Evolutionary conservation across 345 rosid genomes (phyloP).

Genomic region (Eucalyptus polyanthemos): DNA sequence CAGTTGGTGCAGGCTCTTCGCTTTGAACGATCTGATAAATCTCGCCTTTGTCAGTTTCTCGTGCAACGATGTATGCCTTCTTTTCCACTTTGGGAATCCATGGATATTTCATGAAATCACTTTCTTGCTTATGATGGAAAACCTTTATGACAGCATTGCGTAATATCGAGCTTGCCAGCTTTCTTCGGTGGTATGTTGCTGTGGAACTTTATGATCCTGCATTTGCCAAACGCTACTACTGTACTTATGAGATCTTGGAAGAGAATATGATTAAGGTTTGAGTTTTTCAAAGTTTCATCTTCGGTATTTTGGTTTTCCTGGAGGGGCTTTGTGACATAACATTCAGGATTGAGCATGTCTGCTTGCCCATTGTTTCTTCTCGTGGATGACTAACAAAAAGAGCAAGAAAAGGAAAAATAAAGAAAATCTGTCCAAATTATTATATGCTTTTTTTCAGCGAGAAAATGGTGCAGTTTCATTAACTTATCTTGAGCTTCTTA

Average conservation of each 20-base stretch:
- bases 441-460: neutral
- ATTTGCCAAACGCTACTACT: conserved; percentile 68
- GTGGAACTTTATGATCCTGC: conserved; percentile 88
- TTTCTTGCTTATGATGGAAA: conserved; percentile 4
- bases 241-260: conserved; percentile 68
- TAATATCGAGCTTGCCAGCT: conserved; percentile 90
- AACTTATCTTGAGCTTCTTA: neutral
- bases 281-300: neutral
- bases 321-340: neutral
- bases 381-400: neutral
- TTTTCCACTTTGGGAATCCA: neutral
- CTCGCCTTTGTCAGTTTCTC: conserved; percentile 88
- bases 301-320: neutral
- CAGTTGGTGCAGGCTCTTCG: conserved; percentile 99
- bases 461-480: neutral
- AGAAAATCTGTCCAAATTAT: neutral
- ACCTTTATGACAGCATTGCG: conserved; percentile 51
- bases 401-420: neutral
- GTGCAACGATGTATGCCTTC: conserved; percentile 66
- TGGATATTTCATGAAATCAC: neutral
- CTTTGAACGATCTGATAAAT: conserved; percentile 93
- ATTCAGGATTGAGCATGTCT: neutral
- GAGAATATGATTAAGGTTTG: conserved; percentile 70
- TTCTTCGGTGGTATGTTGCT: conserved; percentile 91
- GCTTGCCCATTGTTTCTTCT: neutral